phyloP scores from a whole-genome alignment of 768 basidiomycete species.

The Boletellus ananiceps region DNA sequence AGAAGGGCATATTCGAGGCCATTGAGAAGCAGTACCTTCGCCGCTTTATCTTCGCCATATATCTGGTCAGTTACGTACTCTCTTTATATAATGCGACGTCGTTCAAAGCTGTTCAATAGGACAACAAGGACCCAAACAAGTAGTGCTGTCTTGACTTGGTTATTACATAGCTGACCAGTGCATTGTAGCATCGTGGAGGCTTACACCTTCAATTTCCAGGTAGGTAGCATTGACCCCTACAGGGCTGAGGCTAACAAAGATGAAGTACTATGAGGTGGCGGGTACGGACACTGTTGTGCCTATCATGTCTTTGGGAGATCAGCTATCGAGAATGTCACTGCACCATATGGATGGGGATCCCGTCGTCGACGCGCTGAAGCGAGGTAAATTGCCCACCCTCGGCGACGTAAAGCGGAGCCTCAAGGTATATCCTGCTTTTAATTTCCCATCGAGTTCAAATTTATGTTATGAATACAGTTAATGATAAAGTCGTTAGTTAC shows the following conservation, averaged over 20 bases:
- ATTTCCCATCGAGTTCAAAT: background rate
- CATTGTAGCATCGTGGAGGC: constrained; percentile 71
- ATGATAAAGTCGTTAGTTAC: constrained; percentile 75
- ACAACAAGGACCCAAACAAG: constrained; percentile 83
- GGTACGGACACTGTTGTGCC: constrained; percentile 60
- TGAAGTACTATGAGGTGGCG: constrained; percentile 63
- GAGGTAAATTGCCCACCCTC: constrained; percentile 64
- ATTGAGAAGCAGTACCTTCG: constrained; percentile 79
- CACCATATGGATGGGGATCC: constrained; percentile 47
- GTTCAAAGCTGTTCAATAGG: constrained; percentile 40
- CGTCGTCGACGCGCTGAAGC: constrained; percentile 51
- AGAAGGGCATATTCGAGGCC: constrained; percentile 83
- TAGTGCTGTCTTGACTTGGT: constrained; percentile 28
- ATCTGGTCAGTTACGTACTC: constrained; percentile 49
- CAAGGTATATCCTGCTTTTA: constrained; percentile 44
- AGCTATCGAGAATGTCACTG: constrained; percentile 48
- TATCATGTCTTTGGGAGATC: constrained; percentile 68
- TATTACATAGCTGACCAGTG: constrained; percentile 10
- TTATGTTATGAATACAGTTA: constrained; percentile 37
- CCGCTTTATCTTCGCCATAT: constrained; percentile 83
- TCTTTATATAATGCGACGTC: background rate
- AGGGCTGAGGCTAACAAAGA: constrained; percentile 4
- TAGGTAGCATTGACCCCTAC: constrained; percentile 23
- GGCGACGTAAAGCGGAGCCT: constrained; percentile 79
- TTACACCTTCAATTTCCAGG: constrained; percentile 84